phyloP scores from a whole-genome alignment of 768 basidiomycete genomes.

The Butyriboletus loyo region DNA sequence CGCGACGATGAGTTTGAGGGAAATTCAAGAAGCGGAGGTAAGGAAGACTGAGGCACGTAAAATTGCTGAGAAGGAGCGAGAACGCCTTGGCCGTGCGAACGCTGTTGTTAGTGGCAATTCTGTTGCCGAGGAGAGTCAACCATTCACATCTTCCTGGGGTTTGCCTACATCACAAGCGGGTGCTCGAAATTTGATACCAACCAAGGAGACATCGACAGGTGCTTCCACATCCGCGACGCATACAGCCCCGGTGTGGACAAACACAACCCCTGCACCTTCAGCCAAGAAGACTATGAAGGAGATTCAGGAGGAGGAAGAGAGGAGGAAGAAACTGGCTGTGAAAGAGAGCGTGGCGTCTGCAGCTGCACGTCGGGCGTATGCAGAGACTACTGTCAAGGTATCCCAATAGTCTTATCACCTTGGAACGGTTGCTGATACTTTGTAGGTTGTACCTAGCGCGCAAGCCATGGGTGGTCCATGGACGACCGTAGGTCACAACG shows the following conservation, averaged over 20 bases:
- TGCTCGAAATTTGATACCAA: conserved; percentile 36
- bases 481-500: conserved; percentile 83
- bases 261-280: conserved; percentile 47
- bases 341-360: conserved; percentile 60
- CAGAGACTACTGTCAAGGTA: conserved; percentile 77
- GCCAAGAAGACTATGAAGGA: conserved; percentile 96
- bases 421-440: conserved; percentile 1
- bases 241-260: conserved; percentile 68
- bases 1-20: conserved; percentile 69
- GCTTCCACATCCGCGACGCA: conserved; percentile 30
- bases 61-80: conserved; percentile 67
- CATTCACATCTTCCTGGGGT: conserved; percentile 79
- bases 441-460: conserved; percentile 31
- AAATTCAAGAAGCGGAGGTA: conserved; percentile 93
- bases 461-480: conserved; percentile 57
- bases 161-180: conserved; percentile 82
- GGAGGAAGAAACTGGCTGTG: conserved; percentile 62
- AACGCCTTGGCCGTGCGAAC: conserved; percentile 52
- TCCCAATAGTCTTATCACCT: conserved; percentile 7
- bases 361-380: conserved; percentile 68
- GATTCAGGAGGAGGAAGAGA: conserved; percentile 97
- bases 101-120: conserved; percentile 31
- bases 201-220: conserved; percentile 41
- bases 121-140: conserved; percentile 53
- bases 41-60: conserved; percentile 78